Percentiles rank a stretch among this genome's conserved stretches.
phyloP scores from a whole-genome alignment of 83 land plant genomes.

The Picea abies region DNA sequence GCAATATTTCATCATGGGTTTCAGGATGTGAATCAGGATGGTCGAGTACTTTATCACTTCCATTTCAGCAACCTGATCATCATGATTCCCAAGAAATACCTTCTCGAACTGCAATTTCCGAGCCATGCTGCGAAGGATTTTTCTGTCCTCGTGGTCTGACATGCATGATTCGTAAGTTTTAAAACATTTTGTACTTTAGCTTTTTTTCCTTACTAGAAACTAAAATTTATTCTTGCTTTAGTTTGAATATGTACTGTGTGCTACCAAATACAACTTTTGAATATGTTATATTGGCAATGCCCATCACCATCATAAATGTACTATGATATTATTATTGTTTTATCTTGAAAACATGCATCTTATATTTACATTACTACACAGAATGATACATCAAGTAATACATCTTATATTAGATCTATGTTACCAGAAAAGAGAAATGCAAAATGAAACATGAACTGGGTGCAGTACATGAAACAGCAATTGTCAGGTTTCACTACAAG shows the following conservation, averaged over 20 bases:
- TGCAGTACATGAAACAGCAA: too few relatives aligned
- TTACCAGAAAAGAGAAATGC: too few relatives aligned
- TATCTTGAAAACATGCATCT: too few relatives aligned
- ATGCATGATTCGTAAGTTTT: constrained; percentile 93
- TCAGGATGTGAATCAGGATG: constrained; percentile 91
- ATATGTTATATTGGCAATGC: not conserved
- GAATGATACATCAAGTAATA: too few relatives aligned
- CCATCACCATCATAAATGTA: too few relatives aligned
- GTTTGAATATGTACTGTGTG: constrained; percentile 10
- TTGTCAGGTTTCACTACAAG: too few relatives aligned
- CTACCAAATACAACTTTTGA: not conserved
- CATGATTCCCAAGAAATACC: constrained; percentile 39
- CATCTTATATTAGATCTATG: too few relatives aligned
- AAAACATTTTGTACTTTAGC: constrained; percentile 12
- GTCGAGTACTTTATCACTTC: constrained; percentile 45
- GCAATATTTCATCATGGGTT: constrained; percentile 68
- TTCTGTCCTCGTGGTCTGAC: constrained; percentile 89
- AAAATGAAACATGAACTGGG: too few relatives aligned
- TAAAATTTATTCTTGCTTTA: not conserved
- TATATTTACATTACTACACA: too few relatives aligned
- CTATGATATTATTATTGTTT: too few relatives aligned
- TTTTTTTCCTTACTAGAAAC: not conserved
- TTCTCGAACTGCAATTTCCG: constrained; percentile 42
- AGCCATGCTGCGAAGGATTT: constrained; percentile 88
- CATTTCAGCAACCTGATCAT: constrained; percentile 23